Conservation (phyloP, 352 stramenopile genomes). For the Phytophthora boehmeriae region DNA sequence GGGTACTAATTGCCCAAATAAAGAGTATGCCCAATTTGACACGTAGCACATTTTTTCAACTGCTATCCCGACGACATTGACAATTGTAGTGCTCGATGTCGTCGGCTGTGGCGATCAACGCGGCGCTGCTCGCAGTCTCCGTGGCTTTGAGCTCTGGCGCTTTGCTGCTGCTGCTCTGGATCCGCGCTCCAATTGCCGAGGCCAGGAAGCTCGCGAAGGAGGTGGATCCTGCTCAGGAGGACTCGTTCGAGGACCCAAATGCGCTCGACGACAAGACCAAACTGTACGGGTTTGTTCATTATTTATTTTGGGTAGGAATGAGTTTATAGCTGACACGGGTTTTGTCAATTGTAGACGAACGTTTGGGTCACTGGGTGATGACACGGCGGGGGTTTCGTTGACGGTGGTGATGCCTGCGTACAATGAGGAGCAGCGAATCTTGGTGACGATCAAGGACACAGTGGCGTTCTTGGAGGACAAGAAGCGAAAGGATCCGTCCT, state of each 20-base stretch:
- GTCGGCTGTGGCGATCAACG: slow-evolving; percentile 20
- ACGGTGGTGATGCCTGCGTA: slow-evolving; percentile 95
- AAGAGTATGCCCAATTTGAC: not conserved
- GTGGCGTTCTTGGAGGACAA: slow-evolving; percentile 88
- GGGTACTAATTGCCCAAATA: too few species aligned
- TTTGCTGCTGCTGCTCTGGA: slow-evolving; percentile 56
- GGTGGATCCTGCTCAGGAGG: slow-evolving; percentile 58
- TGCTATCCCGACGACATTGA: not conserved
- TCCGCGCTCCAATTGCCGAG: slow-evolving; percentile 58
- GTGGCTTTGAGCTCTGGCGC: slow-evolving; percentile 30
- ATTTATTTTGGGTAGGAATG: not conserved
- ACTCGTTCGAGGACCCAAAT: slow-evolving; percentile 63
- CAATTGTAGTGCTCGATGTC: not conserved
- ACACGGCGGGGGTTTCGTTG: slow-evolving; percentile 61
- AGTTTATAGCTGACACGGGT: not conserved
- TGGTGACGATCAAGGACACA: slow-evolving; percentile 90
- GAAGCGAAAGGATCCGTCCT: slow-evolving; percentile 43
- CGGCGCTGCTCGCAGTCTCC: slow-evolving; percentile 21
- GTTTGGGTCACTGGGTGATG: slow-evolving; percentile 71
- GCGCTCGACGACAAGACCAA: slow-evolving; percentile 31
- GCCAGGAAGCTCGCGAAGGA: slow-evolving; percentile 56
- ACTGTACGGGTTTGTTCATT: slow-evolving; percentile 32
- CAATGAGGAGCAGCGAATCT: slow-evolving; percentile 94
- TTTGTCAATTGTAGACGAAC: slow-evolving; percentile 32
- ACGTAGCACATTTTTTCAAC: slow-evolving; percentile 11